These are phyloP conservation scores for Bipolaris victoriae DNA, from an alignment of 2,329 filamentous ascomycete genomes.

Conservation along the genomic window DNA sequence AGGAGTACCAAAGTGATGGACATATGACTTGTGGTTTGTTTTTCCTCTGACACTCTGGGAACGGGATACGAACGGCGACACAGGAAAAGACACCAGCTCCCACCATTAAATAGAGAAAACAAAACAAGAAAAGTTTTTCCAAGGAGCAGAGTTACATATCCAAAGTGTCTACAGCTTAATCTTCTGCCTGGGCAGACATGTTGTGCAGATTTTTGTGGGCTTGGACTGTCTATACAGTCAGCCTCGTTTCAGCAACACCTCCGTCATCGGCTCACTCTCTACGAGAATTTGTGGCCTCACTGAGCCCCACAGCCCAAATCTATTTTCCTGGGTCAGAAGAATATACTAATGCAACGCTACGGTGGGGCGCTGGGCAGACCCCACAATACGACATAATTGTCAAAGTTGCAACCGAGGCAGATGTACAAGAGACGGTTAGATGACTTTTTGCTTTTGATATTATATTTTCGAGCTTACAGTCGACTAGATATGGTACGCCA, in stretches of 20 bases:
- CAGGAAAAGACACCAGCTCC: background rate
- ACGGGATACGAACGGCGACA: background rate
- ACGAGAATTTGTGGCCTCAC: background rate
- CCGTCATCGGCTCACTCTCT: background rate
- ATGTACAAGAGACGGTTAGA: conserved; percentile 30
- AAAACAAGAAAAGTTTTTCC: no score
- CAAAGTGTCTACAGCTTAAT: no score
- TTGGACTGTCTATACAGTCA: background rate
- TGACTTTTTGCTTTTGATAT: background rate
- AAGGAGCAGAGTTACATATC: no score
- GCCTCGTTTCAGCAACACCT: background rate
- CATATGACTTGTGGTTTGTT: background rate
- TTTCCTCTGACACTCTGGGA: background rate
- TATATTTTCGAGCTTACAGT: background rate
- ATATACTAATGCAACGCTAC: conserved; percentile 17
- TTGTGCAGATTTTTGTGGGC: background rate
- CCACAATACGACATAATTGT: conserved; percentile 29
- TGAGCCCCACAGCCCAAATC: conserved; percentile 8
- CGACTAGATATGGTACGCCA: conserved; percentile 26
- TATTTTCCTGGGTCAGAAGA: conserved; percentile 16
- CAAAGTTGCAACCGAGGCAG: conserved; percentile 25
- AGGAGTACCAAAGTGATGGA: no score
- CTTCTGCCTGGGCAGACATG: background rate
- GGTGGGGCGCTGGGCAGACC: conserved; percentile 26
- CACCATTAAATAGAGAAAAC: background rate